Evolutionary conservation across 305 asterid genomes (phyloP).

Genomic region (Stenogyne calaminthoides): DNA sequence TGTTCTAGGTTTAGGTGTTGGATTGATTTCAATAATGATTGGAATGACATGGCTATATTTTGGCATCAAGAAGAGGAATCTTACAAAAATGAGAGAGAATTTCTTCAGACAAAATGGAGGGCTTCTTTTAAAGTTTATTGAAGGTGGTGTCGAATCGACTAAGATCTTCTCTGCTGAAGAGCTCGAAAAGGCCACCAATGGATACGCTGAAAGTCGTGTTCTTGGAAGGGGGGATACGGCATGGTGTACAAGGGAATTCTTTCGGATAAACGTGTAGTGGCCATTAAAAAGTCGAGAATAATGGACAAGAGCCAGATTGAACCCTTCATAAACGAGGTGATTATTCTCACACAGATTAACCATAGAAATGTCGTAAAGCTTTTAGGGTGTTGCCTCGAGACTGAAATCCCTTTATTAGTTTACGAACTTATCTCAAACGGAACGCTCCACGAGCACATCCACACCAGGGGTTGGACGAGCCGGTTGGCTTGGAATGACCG

Average conservation of each 20-base stretch:
- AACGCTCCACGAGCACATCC: slow-evolving; percentile 42
- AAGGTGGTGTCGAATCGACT: slow-evolving; percentile 25
- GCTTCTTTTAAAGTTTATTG: slow-evolving; percentile 28
- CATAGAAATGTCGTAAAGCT: slow-evolving; percentile 47
- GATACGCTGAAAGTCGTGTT: slow-evolving; percentile 41
- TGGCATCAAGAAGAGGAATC: slow-evolving; percentile 35
- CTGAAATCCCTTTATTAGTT: slow-evolving; percentile 49
- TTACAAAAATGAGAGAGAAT: slow-evolving; percentile 29
- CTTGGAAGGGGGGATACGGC: slow-evolving; percentile 50
- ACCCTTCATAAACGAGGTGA: slow-evolving; percentile 52
- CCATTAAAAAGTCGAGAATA: slow-evolving; percentile 45
- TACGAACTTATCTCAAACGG: slow-evolving; percentile 45
- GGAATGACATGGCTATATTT: slow-evolving; percentile 33
- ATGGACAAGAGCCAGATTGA: slow-evolving; percentile 46
- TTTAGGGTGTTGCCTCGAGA: slow-evolving; percentile 51
- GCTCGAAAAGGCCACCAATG: slow-evolving; percentile 46
- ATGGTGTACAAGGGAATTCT: slow-evolving; percentile 46
- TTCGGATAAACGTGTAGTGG: slow-evolving; percentile 31
- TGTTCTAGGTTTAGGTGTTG: slow-evolving; percentile 32
- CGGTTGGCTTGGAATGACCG: slow-evolving; percentile 42
- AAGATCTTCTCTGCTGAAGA: slow-evolving; percentile 41
- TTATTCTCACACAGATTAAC: slow-evolving; percentile 43
- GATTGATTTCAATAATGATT: slow-evolving; percentile 19
- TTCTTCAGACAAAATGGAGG: slow-evolving; percentile 56
- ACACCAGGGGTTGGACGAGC: slow-evolving; percentile 5